Conservation (phyloP, 1,284 basidiomycete genomes). For the Clitocybe nebularis region DNA sequence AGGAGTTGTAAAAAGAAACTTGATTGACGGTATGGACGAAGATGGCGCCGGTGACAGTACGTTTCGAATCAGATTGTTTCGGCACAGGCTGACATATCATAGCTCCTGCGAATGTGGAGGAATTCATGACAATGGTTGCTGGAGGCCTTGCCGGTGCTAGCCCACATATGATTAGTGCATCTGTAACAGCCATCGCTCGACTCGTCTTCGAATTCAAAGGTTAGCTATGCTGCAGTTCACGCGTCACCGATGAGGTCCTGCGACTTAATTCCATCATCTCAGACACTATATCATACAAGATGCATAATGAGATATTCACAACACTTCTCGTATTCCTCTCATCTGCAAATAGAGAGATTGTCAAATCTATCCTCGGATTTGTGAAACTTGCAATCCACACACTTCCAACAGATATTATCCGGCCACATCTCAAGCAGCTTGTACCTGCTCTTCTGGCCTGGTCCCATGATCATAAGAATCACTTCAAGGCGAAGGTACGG, state of each 20-base stretch:
- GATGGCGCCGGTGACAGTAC: conserved; percentile 47
- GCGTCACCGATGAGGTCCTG: not conserved
- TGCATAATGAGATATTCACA: conserved; percentile 82
- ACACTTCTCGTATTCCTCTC: conserved; percentile 89
- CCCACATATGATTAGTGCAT: conserved; percentile 98
- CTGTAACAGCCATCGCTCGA: conserved; percentile 90
- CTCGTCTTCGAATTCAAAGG: conserved; percentile 97
- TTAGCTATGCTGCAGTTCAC: conserved; percentile 24
- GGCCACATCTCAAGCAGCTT: conserved; percentile 71
- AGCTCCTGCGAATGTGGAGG: conserved; percentile 82
- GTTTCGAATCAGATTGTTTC: not conserved
- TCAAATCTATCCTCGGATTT: conserved; percentile 94
- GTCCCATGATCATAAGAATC: conserved; percentile 98
- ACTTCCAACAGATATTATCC: conserved; percentile 68
- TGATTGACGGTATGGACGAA: conserved; percentile 81
- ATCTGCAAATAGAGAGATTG: conserved; percentile 95
- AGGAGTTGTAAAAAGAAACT: conserved; percentile 75
- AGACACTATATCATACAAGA: conserved; percentile 74
- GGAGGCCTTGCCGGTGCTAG: conserved; percentile 92
- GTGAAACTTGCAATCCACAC: conserved; percentile 92
- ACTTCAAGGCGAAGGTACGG: conserved; percentile 95
- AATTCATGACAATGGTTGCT: conserved; percentile 96
- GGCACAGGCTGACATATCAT: conserved; percentile 11
- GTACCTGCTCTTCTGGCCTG: conserved; percentile 87
- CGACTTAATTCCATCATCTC: conserved; percentile 3